Evolutionary conservation across 176 grass and related monocot species (phyloP).

Genomic region (Triticum urartu): DNA sequence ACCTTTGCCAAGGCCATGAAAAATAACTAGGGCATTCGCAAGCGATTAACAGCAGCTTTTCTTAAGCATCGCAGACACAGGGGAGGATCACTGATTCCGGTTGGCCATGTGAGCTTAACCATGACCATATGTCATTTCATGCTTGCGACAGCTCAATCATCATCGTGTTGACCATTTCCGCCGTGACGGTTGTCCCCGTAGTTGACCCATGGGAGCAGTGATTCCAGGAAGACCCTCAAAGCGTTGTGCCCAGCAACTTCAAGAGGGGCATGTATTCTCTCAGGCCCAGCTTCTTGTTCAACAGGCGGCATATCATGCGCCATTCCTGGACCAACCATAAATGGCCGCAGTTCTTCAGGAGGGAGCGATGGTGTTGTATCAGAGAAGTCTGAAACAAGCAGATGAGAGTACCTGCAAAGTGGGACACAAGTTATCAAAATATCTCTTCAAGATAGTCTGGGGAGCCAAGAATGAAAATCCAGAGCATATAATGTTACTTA

Average conservation of each 20-base stretch:
- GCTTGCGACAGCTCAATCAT: slow-evolving; percentile 13
- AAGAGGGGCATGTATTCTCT: slow-evolving; percentile 54
- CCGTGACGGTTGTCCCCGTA: slow-evolving; percentile 57
- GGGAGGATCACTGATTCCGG: neutral
- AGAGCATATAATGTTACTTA: neutral
- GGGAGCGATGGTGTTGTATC: slow-evolving; percentile 81
- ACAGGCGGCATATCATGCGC: slow-evolving; percentile 57
- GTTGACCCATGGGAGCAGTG: slow-evolving; percentile 85
- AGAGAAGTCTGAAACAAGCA: slow-evolving; percentile 96
- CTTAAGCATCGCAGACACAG: slow-evolving; percentile 3
- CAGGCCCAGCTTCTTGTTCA: slow-evolving; percentile 51
- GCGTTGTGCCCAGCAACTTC: slow-evolving; percentile 74
- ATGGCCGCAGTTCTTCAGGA: slow-evolving; percentile 80
- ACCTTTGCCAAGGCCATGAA: slow-evolving; percentile 16
- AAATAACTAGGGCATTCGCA: slow-evolving; percentile 17
- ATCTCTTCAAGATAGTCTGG: neutral
- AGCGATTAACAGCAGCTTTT: neutral
- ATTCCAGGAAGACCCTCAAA: slow-evolving; percentile 77
- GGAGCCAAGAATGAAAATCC: neutral
- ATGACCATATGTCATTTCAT: neutral
- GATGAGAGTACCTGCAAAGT: slow-evolving; percentile 85
- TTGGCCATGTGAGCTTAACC: neutral
- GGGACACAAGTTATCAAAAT: slow-evolving; percentile 24
- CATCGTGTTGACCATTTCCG: slow-evolving; percentile 37
- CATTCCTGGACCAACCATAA: slow-evolving; percentile 81